These are phyloP conservation scores for Arthroderma sp. DNA, from an alignment of 2,329 filamentous ascomycete species.

Conservation along the genomic window DNA sequence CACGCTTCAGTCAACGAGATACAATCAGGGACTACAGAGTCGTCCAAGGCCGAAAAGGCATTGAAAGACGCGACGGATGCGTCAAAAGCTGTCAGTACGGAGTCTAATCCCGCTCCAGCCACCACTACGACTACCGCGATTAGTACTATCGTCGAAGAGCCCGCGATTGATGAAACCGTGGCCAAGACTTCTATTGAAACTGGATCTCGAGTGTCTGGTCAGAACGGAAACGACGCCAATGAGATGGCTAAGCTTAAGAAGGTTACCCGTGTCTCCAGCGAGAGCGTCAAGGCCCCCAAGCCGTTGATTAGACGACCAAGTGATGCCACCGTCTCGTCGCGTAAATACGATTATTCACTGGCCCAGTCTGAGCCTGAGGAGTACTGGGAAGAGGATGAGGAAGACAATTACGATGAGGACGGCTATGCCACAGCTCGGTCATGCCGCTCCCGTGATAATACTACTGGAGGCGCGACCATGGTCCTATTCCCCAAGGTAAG, in stretches of 20 bases:
- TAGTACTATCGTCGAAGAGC: not conserved
- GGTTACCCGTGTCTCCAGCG: not conserved
- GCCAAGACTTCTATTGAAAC: not conserved
- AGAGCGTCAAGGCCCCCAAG: not conserved
- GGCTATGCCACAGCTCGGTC: constrained; percentile 66
- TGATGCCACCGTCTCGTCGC: not conserved
- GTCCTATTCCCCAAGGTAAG: constrained; percentile 63
- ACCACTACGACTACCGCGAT: not conserved
- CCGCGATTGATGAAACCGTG: not conserved
- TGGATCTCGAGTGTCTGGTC: not conserved
- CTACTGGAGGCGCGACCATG: constrained; percentile 51
- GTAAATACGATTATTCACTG: constrained; percentile 21
- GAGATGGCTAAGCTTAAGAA: not conserved
- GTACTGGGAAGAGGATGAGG: constrained; percentile 60
- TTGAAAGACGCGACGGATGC: not conserved
- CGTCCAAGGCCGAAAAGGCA: not conserved
- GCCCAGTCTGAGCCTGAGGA: constrained; percentile 31
- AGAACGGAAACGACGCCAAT: not conserved
- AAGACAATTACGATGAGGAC: constrained; percentile 57
- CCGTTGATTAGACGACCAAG: not conserved
- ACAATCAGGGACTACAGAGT: not conserved
- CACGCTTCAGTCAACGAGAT: not conserved
- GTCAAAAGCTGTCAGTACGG: not conserved
- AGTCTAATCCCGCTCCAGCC: not conserved
- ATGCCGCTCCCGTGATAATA: constrained; percentile 64